A percentile compares a stretch with the other conserved stretches of the same genome.
Evolutionary conservation across 1,284 basidiomycete genomes (phyloP).

Genomic region (Sporisorium graminicola): DNA sequence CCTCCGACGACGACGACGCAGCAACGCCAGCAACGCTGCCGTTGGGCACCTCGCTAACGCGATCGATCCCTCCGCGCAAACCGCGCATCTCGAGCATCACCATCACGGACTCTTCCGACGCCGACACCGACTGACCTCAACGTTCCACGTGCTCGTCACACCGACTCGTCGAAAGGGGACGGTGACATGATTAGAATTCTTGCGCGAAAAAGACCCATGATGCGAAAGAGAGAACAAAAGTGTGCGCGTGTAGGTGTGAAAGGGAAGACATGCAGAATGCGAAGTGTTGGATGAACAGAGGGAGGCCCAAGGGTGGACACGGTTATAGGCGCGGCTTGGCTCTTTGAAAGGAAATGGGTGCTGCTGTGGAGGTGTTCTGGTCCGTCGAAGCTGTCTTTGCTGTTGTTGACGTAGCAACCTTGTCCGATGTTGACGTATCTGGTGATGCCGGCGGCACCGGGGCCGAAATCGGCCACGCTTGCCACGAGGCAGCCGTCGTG

Average conservation of each 20-base stretch:
- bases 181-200: neutral
- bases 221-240: neutral
- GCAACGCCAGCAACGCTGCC: neutral
- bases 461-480: neutral
- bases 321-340: constrained; percentile 19
- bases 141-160: neutral
- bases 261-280: neutral
- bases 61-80: neutral
- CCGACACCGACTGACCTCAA: neutral
- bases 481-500: too few relatives aligned
- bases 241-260: neutral
- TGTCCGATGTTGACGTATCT: neutral
- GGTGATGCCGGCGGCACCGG: neutral
- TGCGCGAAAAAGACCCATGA: neutral
- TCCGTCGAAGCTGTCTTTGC: neutral
- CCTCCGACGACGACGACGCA: neutral
- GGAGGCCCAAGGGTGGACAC: too few relatives aligned
- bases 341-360: constrained; percentile 5
- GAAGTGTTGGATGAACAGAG: too few relatives aligned
- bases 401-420: neutral
- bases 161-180: neutral
- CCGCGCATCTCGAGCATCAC: constrained; percentile 24
- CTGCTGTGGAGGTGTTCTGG: neutral
- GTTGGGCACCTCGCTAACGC: neutral
- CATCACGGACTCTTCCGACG: constrained; percentile 15